A percentile compares a stretch with the other conserved stretches of the same genome.
Evolutionary conservation across 495 filamentous ascomycete genomes (phyloP).

Genomic region (Niebla homalea): DNA sequence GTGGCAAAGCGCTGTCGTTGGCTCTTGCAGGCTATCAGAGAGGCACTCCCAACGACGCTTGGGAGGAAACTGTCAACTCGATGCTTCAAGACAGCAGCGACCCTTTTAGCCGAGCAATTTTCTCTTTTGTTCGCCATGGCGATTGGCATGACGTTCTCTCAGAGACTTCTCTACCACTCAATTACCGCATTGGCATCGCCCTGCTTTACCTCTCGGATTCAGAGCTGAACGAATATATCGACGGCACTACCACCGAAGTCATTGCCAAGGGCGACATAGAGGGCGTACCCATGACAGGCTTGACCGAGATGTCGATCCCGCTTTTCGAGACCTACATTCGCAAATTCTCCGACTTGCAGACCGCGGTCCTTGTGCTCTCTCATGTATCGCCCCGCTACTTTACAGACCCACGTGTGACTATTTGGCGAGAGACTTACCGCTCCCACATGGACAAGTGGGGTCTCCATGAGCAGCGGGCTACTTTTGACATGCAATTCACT

Average conservation of each 20-base stretch:
- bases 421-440: slow-evolving; percentile 75
- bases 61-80: slow-evolving; percentile 40
- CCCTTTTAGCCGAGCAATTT: slow-evolving; percentile 75
- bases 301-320: slow-evolving; percentile 63
- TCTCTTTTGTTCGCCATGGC: slow-evolving; percentile 80
- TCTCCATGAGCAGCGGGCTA: slow-evolving; percentile 47
- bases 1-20: slow-evolving; percentile 39
- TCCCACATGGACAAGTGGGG: slow-evolving; percentile 65
- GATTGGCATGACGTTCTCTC: slow-evolving; percentile 75
- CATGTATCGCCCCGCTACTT: slow-evolving; percentile 72
- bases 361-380: slow-evolving; percentile 71
- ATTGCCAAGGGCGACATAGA: slow-evolving; percentile 71
- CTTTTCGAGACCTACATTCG: slow-evolving; percentile 79
- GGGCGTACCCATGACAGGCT: slow-evolving; percentile 76
- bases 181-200: slow-evolving; percentile 75
- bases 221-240: slow-evolving; percentile 59
- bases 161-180: slow-evolving; percentile 69
- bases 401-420: slow-evolving; percentile 57
- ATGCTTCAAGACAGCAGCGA: slow-evolving; percentile 58
- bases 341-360: slow-evolving; percentile 80
- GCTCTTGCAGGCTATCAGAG: slow-evolving; percentile 42
- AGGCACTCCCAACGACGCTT: slow-evolving; percentile 37
- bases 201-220: slow-evolving; percentile 71
- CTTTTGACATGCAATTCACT: slow-evolving; percentile 43
- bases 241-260: slow-evolving; percentile 44